Percentiles rank a stretch among this genome's conserved stretches.
Conservation (phyloP, 2,329 filamentous ascomycete species). For the Bipolaris bicolor region DNA sequence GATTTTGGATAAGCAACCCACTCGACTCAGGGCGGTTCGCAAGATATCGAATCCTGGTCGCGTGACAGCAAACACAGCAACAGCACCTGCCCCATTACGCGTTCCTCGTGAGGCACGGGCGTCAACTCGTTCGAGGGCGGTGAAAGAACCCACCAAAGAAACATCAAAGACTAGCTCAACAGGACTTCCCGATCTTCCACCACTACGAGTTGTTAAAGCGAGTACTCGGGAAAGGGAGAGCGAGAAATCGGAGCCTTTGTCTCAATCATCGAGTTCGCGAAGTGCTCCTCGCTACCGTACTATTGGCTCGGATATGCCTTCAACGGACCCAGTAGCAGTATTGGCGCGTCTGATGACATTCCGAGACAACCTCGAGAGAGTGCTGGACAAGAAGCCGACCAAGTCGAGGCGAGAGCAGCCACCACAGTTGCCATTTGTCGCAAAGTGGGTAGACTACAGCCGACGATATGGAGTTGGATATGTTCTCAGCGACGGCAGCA, state of each 20-base stretch:
- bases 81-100: slow-evolving; percentile 36
- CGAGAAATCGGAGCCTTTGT: slow-evolving; percentile 27
- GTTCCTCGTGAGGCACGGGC: slow-evolving; percentile 38
- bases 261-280: slow-evolving; percentile 27
- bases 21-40: slow-evolving; percentile 43
- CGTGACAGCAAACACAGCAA: slow-evolving; percentile 39
- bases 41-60: slow-evolving; percentile 46
- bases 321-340: slow-evolving; percentile 54
- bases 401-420: slow-evolving; percentile 55
- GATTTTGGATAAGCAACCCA: slow-evolving; percentile 45
- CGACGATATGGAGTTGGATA: slow-evolving; percentile 87
- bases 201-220: slow-evolving; percentile 30
- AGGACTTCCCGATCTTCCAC: slow-evolving; percentile 33
- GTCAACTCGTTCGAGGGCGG: slow-evolving; percentile 33
- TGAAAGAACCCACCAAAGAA: slow-evolving; percentile 33
- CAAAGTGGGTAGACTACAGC: slow-evolving; percentile 86
- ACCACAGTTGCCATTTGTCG: slow-evolving; percentile 63
- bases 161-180: slow-evolving; percentile 30
- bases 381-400: slow-evolving; percentile 48
- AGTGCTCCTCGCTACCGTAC: slow-evolving; percentile 32
- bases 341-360: slow-evolving; percentile 53
- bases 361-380: slow-evolving; percentile 54
- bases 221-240: slow-evolving; percentile 24
- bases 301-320: slow-evolving; percentile 40
- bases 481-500: slow-evolving; percentile 79